Base-by-base conservation (phyloP, 2,329 filamentous ascomycete species). In the Pseudofabraea citricarpa region DNA sequence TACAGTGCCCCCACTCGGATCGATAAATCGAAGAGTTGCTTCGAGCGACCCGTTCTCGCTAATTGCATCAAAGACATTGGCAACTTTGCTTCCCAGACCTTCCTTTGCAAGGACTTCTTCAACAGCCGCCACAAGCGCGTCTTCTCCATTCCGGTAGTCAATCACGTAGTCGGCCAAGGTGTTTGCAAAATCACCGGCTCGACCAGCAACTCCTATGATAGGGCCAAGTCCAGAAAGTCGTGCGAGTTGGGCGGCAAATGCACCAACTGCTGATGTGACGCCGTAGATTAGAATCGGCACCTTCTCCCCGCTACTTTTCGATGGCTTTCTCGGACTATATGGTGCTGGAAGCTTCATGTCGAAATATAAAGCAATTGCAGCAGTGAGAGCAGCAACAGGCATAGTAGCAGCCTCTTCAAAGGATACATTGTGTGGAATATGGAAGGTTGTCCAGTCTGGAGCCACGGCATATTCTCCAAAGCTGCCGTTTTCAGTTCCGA, bases 391-490 rank as follows among this genome's bases (percentile, higher is more conserved):
- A 5, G 76, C 72, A 1, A 81, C 62, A 0, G 36, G 36, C 12
- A 45, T n/a, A 20, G 37, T 40, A 10, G 43, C 43, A 16, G 24
- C 43, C 36, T n/a, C 26, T 20, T 45, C 36, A 19, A 35, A 45
- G 23, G 19, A 26, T 12, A 45, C 19, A 23, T 16, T 24, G 9
- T 21, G 16, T 10, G 44, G 44, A 7, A 45, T 23, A 15, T 73
- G 69, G 55, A 79, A 77, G 0, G 75, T 78, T 0, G 75, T 75
- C 52, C 73, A 66, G 20, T 69, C 66, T 58, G 66, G 72, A 0
- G 70, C 70, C 2, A 81, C 56, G 2, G 75, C 73, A 44, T 81
- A 82, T 53, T 81, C 76, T 5, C 77, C 79, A 43, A 71, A 83
- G 3, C 65, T 69, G 2, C 78, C 78, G 9, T 65, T 54, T 0